Evolutionary conservation across 305 asterid genomes (phyloP), one percentile per base, ranked within the genome.

Genomic region (Solanum hybrid): DNA sequence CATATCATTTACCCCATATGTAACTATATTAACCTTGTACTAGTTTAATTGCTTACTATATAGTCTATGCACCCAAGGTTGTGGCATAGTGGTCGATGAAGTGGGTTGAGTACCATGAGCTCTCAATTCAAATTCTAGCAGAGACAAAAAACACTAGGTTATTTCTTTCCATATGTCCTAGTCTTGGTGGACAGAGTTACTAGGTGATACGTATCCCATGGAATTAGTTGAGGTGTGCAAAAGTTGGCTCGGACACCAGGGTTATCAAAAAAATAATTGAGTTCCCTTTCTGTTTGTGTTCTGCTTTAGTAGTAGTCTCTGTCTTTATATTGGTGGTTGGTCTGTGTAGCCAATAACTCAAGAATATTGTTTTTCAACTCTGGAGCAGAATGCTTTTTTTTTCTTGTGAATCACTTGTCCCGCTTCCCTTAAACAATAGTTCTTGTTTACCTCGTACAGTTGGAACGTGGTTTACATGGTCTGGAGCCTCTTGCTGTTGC

Each of bases 391-490:
- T 72, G 11, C 14, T 17, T 16, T 35, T 6, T 46, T 42, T 29
- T 38, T 60, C 51, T 31, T 80, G 17, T 56, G 85, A 76, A 51
- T 35, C 60, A 26, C 76, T 36, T 85, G 35, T 51, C 36, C 84
- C 9, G 20, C 37, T 72, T 69, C 66, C 66, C 38, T 80, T 29
- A 78, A 42, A 37, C 80, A 84, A 20, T 37, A n/a, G 73, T 38
- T 91, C 24, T 5, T 86, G 75, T 76, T 38, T 46, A 79, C 87
- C 87, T 32, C 90, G 66, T 71, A 85, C 97, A 97, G 99, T 86
- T 96, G 92, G 97, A 95, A 92, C 95, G 97, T 79, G 99, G 99
- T 89, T 90, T 90, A 56, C 94, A 92, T 91, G 98, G 99, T 75
- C 91, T 94, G 60, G 99, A 95, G 90, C 99, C 96, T 90, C 91